A percentile compares a stretch with the other conserved stretches of the same genome.
Conservation (phyloP, 768 basidiomycete species). For the Leccinum sublutescens region DNA sequence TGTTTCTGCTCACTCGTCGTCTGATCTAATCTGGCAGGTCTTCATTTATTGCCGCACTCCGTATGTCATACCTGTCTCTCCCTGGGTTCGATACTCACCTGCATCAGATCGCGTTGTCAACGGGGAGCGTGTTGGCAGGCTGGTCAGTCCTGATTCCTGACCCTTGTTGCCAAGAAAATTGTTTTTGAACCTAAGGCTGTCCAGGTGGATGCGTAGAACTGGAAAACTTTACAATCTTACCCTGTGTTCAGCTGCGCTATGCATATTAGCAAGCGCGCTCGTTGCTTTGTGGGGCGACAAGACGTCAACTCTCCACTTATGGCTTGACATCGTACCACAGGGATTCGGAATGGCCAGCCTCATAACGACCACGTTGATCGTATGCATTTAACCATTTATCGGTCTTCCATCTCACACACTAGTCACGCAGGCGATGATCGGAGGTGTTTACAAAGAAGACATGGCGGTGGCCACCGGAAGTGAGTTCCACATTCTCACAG, state of each 20-base stretch:
- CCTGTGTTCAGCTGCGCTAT: slow-evolving; percentile 58
- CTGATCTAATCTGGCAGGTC: slow-evolving; percentile 44
- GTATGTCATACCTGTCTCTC: slow-evolving; percentile 41
- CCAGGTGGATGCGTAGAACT: slow-evolving; percentile 81
- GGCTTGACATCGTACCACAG: slow-evolving; percentile 78
- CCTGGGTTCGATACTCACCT: slow-evolving; percentile 15
- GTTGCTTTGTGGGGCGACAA: slow-evolving; percentile 67
- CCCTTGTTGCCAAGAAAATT: slow-evolving; percentile 1
- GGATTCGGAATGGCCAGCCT: slow-evolving; percentile 83
- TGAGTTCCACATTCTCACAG: slow-evolving; percentile 41
- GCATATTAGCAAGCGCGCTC: slow-evolving; percentile 56
- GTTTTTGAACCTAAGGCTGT: slow-evolving; percentile 9
- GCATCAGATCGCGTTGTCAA: slow-evolving; percentile 69
- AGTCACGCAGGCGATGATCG: slow-evolving; percentile 74
- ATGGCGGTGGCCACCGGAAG: slow-evolving; percentile 89
- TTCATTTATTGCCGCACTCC: slow-evolving; percentile 89
- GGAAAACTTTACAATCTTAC: slow-evolving; percentile 84
- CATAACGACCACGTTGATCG: slow-evolving; percentile 85
- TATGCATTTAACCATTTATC: slow-evolving; percentile 37
- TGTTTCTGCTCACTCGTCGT: neutral
- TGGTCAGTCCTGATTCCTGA: slow-evolving; percentile 47
- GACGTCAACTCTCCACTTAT: slow-evolving; percentile 60
- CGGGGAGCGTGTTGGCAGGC: slow-evolving; percentile 85
- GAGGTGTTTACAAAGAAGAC: slow-evolving; percentile 74
- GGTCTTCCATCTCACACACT: slow-evolving; percentile 3